Conservation (phyloP, 2,329 filamentous ascomycete genomes). For the Penicillium sp. region DNA sequence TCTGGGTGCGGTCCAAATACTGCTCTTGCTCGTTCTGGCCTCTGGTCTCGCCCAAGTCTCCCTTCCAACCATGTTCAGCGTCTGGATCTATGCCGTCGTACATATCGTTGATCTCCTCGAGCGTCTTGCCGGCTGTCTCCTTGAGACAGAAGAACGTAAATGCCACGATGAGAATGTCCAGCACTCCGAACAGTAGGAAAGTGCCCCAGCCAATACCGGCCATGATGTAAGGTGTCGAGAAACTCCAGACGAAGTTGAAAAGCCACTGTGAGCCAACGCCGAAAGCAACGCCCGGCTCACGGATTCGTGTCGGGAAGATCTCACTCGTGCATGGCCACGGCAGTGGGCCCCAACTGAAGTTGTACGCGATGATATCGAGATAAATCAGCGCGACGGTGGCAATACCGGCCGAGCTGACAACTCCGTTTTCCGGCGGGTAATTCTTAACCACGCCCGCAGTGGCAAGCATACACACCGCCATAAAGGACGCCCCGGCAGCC, state of each 20-base stretch:
- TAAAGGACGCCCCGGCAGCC: slow-evolving; percentile 45
- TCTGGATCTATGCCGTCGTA: slow-evolving; percentile 44
- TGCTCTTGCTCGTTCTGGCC: neutral
- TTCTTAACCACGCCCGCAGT: slow-evolving; percentile 48
- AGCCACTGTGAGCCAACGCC: slow-evolving; percentile 43
- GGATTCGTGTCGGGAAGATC: slow-evolving; percentile 41
- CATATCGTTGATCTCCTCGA: slow-evolving; percentile 56
- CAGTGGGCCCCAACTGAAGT: slow-evolving; percentile 42
- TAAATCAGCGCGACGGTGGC: slow-evolving; percentile 56
- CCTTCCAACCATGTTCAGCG: slow-evolving; percentile 14
- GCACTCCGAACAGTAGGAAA: slow-evolving; percentile 44
- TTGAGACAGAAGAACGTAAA: slow-evolving; percentile 57
- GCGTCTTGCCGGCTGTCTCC: slow-evolving; percentile 55
- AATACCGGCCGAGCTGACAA: slow-evolving; percentile 49
- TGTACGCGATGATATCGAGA: slow-evolving; percentile 51
- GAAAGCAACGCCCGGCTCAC: slow-evolving; percentile 40
- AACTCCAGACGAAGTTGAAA: slow-evolving; percentile 44
- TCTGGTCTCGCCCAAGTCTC: neutral
- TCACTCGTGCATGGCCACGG: slow-evolving; percentile 41
- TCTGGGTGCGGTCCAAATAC: neutral
- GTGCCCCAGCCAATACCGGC: slow-evolving; percentile 49
- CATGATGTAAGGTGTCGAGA: slow-evolving; percentile 45
- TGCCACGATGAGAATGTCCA: slow-evolving; percentile 46
- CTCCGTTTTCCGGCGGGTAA: slow-evolving; percentile 34
- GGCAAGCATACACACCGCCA: slow-evolving; percentile 49